Conservation (phyloP, 2,329 filamentous ascomycete species). For the Neopestalotiopsis clavispora region DNA sequence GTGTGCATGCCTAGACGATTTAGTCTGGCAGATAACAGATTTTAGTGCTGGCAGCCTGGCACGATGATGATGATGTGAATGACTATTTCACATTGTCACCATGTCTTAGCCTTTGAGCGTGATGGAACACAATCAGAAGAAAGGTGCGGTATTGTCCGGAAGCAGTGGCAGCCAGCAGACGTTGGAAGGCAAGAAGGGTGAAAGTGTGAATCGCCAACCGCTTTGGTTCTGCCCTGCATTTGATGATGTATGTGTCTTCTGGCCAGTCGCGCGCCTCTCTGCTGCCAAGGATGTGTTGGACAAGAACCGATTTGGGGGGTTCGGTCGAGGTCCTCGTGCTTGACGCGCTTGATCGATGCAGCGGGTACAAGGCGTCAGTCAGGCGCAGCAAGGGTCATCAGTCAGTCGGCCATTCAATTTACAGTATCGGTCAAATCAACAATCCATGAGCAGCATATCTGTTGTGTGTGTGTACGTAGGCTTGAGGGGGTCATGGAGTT, state of each 20-base stretch:
- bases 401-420: background rate
- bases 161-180: background rate
- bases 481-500: background rate
- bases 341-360: background rate
- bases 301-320: background rate
- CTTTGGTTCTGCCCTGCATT: background rate
- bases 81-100: no score
- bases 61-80: background rate
- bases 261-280: no score
- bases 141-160: background rate
- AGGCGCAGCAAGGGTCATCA: background rate
- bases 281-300: background rate
- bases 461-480: no score
- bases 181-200: background rate
- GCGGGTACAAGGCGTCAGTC: background rate
- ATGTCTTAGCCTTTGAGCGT: background rate
- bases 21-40: background rate
- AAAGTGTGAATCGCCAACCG: background rate
- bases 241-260: background rate
- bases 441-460: no score
- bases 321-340: background rate
- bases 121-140: background rate
- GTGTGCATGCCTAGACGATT: background rate
- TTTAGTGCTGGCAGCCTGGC: background rate
- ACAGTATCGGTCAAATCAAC: background rate